These are phyloP conservation scores for Endogone sp. DNA, from an alignment of 192 early-diverging fungal genomes.

Conservation along the genomic window DNA sequence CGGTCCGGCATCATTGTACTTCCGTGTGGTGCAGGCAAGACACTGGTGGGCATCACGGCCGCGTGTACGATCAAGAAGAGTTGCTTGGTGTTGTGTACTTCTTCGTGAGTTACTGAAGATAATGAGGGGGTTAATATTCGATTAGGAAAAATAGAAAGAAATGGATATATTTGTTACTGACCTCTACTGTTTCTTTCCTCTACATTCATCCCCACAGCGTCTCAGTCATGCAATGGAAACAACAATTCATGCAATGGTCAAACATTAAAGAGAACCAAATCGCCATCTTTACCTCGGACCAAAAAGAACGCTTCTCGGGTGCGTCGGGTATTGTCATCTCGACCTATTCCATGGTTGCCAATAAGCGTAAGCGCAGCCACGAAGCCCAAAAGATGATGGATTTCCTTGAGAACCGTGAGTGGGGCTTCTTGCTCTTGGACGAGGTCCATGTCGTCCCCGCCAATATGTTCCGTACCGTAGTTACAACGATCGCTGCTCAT, in stretches of 20 bases:
- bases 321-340: constrained; percentile 93
- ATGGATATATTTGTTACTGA: too few relatives aligned
- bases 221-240: constrained; percentile 97
- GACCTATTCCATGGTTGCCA: constrained; percentile 97
- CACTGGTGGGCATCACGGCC: constrained; percentile 96
- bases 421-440: constrained; percentile 96
- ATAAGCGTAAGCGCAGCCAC: constrained; percentile 87
- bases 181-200: neutral
- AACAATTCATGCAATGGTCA: constrained; percentile 95
- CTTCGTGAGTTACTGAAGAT: constrained; percentile 34
- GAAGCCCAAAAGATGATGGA: constrained; percentile 96
- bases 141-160: constrained; percentile 1
- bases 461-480: constrained; percentile 91
- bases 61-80: constrained; percentile 96
- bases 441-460: constrained; percentile 99
- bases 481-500: constrained; percentile 89
- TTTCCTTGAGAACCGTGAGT: constrained; percentile 85
- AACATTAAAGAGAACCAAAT: constrained; percentile 91
- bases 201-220: constrained; percentile 56
- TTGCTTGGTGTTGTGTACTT: constrained; percentile 91
- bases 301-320: constrained; percentile 86
- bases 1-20: constrained; percentile 97
- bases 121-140: neutral
- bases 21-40: constrained; percentile 98
- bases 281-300: constrained; percentile 90